These are phyloP conservation scores for Torulaspora globosa DNA, from an alignment of 1,139 yeast genomes.

Conservation along the genomic window DNA sequence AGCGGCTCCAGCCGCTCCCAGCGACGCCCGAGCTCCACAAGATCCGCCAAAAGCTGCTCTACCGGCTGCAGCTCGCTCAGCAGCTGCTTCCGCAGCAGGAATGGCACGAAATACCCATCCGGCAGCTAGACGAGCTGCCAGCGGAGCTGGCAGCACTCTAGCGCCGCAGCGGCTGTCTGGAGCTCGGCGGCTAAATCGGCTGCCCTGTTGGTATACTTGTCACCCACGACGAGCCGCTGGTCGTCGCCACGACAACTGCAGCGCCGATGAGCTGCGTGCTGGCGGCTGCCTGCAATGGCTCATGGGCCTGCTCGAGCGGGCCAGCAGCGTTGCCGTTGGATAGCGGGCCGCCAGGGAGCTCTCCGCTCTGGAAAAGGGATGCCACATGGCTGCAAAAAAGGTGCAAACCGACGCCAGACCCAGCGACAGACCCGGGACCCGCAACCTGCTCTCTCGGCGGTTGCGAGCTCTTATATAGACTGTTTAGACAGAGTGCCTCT, in stretches of 20 bases:
- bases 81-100: constrained; percentile 44
- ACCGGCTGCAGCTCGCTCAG: constrained; percentile 54
- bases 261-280: not conserved
- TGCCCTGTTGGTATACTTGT: not conserved
- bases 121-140: not conserved
- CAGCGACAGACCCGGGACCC: too few relatives aligned
- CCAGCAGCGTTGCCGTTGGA: too few relatives aligned
- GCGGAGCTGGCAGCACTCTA: not conserved
- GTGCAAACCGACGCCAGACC: too few relatives aligned
- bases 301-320: too few relatives aligned
- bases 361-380: too few relatives aligned
- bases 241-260: not conserved
- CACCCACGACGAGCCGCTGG: not conserved
- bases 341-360: too few relatives aligned
- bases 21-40: constrained; percentile 20
- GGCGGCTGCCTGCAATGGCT: too few relatives aligned
- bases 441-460: too few relatives aligned
- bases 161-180: not conserved
- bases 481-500: not conserved
- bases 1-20: constrained; percentile 15
- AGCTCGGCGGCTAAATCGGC: constrained; percentile 5
- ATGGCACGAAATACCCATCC: not conserved
- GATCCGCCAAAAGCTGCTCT: constrained; percentile 50
- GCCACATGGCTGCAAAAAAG: too few relatives aligned
- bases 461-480: too few relatives aligned